Conservation (phyloP, 768 basidiomycete genomes). For the Phlegmacium glaucopus region DNA sequence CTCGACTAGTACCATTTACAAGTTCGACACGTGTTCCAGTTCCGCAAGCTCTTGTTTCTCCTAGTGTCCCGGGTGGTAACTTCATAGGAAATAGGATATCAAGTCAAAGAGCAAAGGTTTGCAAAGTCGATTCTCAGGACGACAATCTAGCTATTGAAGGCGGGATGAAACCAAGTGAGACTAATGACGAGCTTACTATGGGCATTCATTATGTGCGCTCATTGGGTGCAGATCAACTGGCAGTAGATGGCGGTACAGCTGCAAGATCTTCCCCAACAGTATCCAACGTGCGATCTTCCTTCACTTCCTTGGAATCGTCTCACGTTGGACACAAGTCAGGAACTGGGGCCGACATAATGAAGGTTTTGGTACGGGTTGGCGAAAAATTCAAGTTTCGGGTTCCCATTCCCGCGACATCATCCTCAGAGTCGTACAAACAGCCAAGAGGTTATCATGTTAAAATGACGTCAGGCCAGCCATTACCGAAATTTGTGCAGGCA, state of each 20-base stretch:
- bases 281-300: conserved; percentile 48
- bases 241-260: conserved; percentile 15
- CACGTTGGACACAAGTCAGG: conserved; percentile 38
- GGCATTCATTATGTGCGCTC: conserved; percentile 71
- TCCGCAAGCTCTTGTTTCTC: conserved; percentile 40
- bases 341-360: conserved; percentile 24
- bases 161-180: conserved; percentile 33
- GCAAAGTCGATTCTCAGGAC: conserved; percentile 20
- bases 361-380: conserved; percentile 51
- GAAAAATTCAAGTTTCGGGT: conserved; percentile 61
- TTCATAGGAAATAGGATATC: conserved; percentile 43
- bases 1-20: conserved; percentile 71
- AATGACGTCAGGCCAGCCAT: conserved; percentile 45
- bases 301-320: conserved; percentile 63
- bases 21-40: conserved; percentile 64
- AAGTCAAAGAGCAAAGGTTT: conserved; percentile 66
- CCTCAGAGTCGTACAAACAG: conserved; percentile 13
- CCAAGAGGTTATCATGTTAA: conserved; percentile 42
- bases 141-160: conserved; percentile 25
- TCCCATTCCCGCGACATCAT: conserved; percentile 30
- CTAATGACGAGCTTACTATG: conserved; percentile 63
- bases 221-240: conserved; percentile 50
- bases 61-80: conserved; percentile 20
- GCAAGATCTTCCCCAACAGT: conserved; percentile 31
- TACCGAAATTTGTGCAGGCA: conserved; percentile 55